Percentiles rank a stretch among this genome's conserved stretches.
phyloP scores from a whole-genome alignment of 352 stramenopile species.

The Globisporangium cystogenes region DNA sequence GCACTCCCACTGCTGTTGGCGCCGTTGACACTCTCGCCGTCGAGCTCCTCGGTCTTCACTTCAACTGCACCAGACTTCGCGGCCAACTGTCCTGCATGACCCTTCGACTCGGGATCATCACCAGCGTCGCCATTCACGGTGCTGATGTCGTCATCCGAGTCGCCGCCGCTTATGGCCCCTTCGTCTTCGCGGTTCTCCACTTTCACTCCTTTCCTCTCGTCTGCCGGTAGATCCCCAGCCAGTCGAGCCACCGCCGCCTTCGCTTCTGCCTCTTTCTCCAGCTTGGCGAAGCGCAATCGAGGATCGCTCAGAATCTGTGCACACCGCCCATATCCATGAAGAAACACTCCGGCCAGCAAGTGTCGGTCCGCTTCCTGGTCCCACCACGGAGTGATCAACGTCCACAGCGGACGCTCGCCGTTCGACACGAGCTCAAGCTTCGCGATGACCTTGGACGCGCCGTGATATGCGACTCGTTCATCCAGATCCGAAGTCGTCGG shows the following conservation, averaged over 20 bases:
- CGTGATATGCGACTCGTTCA: slow-evolving; percentile 63
- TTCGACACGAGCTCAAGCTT: slow-evolving; percentile 62
- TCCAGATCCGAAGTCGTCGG: slow-evolving; percentile 53
- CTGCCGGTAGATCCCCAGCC: not conserved
- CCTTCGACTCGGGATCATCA: slow-evolving; percentile 21
- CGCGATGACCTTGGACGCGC: slow-evolving; percentile 55
- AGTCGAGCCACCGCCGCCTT: not conserved
- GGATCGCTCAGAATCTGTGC: slow-evolving; percentile 76
- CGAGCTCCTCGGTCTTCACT: slow-evolving; percentile 9
- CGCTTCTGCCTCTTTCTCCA: slow-evolving; percentile 39
- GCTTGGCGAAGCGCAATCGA: slow-evolving; percentile 62
- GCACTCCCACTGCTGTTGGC: slow-evolving; percentile 5
- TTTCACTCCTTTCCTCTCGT: slow-evolving; percentile 8
- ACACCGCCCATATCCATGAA: slow-evolving; percentile 82
- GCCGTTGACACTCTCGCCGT: slow-evolving; percentile 2
- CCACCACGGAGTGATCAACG: slow-evolving; percentile 84
- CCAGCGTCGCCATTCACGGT: slow-evolving; percentile 30
- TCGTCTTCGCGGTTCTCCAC: slow-evolving; percentile 21
- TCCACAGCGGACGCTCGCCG: slow-evolving; percentile 72
- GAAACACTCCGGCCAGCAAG: slow-evolving; percentile 76
- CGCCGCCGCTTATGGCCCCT: slow-evolving; percentile 34
- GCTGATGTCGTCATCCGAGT: slow-evolving; percentile 40
- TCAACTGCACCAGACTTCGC: not conserved
- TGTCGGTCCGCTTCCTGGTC: slow-evolving; percentile 74
- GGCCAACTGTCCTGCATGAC: not conserved